A percentile compares a stretch with the other conserved stretches of the same genome.
These are phyloP conservation scores for Prosopis cineraria DNA, from an alignment of 306 rosid species.

Conservation along the genomic window DNA sequence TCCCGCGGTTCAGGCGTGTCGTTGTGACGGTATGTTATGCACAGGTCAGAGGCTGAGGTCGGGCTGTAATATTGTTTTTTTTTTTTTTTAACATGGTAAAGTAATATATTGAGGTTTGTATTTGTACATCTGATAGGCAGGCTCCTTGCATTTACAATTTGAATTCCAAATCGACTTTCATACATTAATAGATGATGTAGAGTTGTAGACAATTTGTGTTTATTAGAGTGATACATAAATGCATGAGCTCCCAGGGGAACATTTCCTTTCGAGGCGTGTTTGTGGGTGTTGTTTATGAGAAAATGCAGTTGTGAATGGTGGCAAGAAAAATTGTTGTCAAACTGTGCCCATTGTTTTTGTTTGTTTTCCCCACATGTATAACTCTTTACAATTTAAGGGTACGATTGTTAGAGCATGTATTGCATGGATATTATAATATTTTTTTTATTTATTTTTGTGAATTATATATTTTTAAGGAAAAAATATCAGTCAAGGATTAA, in stretches of 20 bases:
- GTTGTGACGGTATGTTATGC: conserved; percentile 16
- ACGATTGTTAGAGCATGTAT: not conserved
- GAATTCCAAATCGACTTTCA: conserved; percentile 17
- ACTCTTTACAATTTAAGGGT: too few species aligned
- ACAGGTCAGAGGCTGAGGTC: conserved; percentile 25
- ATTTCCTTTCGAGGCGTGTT: conserved; percentile 1
- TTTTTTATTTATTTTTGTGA: not conserved
- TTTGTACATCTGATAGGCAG: conserved; percentile 25
- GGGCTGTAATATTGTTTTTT: conserved; percentile 26
- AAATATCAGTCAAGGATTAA: too few species aligned
- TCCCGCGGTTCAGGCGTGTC: conserved; percentile 26
- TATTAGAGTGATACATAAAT: not conserved
- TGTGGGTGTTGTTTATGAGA: not conserved
- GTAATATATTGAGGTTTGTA: conserved; percentile 35
- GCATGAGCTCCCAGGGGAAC: not conserved
- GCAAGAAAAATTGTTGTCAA: not conserved
- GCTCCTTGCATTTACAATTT: conserved; percentile 5
- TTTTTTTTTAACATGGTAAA: conserved; percentile 27
- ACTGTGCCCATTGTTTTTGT: not conserved
- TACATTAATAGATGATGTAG: not conserved
- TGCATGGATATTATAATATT: not conserved
- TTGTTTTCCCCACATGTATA: too few species aligned
- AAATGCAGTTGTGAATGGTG: not conserved
- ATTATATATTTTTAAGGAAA: too few species aligned
- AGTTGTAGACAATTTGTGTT: not conserved